Conservation (phyloP, 148 eudicot species). For the Camellia lanceoleosa region DNA sequence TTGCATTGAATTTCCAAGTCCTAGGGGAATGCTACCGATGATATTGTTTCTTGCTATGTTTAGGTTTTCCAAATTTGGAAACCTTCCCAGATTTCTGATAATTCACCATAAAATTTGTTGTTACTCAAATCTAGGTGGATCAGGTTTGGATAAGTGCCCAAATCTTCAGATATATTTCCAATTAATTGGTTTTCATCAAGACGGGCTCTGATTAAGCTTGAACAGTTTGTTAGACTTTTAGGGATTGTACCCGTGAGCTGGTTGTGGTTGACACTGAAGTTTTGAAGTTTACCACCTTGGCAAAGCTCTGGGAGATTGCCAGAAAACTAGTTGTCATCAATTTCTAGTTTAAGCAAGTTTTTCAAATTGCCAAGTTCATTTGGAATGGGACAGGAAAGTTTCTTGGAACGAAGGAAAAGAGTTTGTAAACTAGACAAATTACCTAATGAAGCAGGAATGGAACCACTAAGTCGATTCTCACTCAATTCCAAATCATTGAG, state of each 20-base stretch:
- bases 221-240: slow-evolving; percentile 27
- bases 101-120: slow-evolving; percentile 25
- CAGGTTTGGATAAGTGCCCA: slow-evolving; percentile 27
- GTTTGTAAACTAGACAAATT: slow-evolving; percentile 7
- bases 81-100: slow-evolving; percentile 28
- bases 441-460: slow-evolving; percentile 17
- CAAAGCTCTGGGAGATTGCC: slow-evolving; percentile 30
- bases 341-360: slow-evolving; percentile 13
- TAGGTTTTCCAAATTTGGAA: slow-evolving; percentile 19
- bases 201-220: slow-evolving; percentile 16
- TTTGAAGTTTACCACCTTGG: slow-evolving; percentile 20
- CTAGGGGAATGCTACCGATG: slow-evolving; percentile 23
- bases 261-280: slow-evolving; percentile 24
- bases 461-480: slow-evolving; percentile 7
- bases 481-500: too few species aligned
- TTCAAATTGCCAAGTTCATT: slow-evolving; percentile 20
- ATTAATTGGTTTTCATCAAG: slow-evolving; percentile 27
- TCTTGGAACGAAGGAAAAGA: slow-evolving; percentile 22
- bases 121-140: slow-evolving; percentile 15
- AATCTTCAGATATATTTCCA: slow-evolving; percentile 18
- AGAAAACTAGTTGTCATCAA: slow-evolving; percentile 25
- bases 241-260: slow-evolving; percentile 31
- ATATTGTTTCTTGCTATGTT: slow-evolving; percentile 21
- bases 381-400: slow-evolving; percentile 23
- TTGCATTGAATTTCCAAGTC: slow-evolving; percentile 22